Evolutionary conservation across 106 monocot species (phyloP), one percentile per base, ranked within the genome.

Genomic region (Platanthera zijinensis): DNA sequence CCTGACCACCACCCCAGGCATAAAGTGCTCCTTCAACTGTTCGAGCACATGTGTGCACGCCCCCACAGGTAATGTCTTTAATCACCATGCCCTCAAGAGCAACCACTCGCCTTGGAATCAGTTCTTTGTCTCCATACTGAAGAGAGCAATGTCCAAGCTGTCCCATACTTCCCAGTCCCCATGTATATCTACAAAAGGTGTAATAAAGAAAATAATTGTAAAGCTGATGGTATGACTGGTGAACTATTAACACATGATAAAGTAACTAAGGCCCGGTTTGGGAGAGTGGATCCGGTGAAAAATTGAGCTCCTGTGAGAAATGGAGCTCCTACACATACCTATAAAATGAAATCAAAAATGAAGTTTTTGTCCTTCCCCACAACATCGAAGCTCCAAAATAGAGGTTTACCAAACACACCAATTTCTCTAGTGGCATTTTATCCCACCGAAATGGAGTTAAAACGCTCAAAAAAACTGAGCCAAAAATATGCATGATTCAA

Each of bases 71-170:
- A 79, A 99, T 79, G 64, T 92, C 84, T 64, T 80, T 90, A 5
- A 92, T 66, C 11, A 71, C 18, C 53, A 84, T 85, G 0, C 90
- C 85, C 47, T 99, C 92, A 62, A 99, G 92, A 6, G 88, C 78
- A 50, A 86, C 88, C 1, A 99, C 90, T 76, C 99, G 78, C 74
- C 99, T 88, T 57, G 99, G 99, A 28, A 94, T 78, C 49, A 99
- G 82, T 81, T 99, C 92, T 78, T 88, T 92, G 32, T 99, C 85
- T 75, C 81, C 88, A 73, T 74, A 87, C 47, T 90, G 94, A 81
- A 94, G 92, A 57, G 92, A 92, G 79, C 89, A 88, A 78, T 99
- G 99, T 10, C 99, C 94, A 72, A 99, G 94, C 69, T 99, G 99
- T 52, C 99, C 99, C 82, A 87, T 85, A 72, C 78, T 90, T 66